Percentiles rank a stretch among this genome's conserved stretches.
Evolutionary conservation across 768 basidiomycete species (phyloP).

Genomic region (Podaxis pistillaris): DNA sequence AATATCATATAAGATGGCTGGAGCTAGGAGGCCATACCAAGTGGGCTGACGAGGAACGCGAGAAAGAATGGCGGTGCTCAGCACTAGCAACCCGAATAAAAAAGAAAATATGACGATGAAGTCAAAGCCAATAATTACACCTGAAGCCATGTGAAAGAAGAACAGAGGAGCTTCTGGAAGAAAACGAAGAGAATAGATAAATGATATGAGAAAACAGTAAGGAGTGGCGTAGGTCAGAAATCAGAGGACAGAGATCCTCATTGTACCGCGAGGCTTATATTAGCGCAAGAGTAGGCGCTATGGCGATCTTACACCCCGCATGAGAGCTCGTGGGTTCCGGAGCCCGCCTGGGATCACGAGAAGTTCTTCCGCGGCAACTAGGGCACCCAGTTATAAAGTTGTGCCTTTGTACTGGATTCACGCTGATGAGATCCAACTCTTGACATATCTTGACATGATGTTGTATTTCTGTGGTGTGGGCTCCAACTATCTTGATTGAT

Average conservation of each 20-base stretch:
- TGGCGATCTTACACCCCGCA: background rate
- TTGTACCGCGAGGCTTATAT: no score
- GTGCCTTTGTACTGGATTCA: background rate
- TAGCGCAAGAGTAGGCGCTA: background rate
- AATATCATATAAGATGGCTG: conserved; percentile 1
- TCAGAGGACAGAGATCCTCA: background rate
- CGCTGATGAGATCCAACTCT: background rate
- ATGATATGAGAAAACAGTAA: background rate
- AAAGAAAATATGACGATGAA: conserved; percentile 7
- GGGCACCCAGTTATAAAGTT: background rate
- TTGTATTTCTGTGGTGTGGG: background rate
- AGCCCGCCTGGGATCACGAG: background rate
- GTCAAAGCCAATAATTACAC: conserved; percentile 6
- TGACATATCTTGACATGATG: background rate
- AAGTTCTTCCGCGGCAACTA: background rate
- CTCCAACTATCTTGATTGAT: background rate
- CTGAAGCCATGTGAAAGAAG: conserved; percentile 4
- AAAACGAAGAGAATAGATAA: background rate
- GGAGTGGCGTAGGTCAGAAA: background rate
- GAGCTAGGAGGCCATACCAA: conserved; percentile 10
- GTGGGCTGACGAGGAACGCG: background rate
- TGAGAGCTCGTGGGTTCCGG: no score
- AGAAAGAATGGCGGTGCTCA: conserved; percentile 9
- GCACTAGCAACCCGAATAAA: conserved; percentile 12
- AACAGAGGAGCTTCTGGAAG: background rate